Evolutionary conservation across 163 green algal genomes (phyloP).

Genomic region (Prototheca cutis): DNA sequence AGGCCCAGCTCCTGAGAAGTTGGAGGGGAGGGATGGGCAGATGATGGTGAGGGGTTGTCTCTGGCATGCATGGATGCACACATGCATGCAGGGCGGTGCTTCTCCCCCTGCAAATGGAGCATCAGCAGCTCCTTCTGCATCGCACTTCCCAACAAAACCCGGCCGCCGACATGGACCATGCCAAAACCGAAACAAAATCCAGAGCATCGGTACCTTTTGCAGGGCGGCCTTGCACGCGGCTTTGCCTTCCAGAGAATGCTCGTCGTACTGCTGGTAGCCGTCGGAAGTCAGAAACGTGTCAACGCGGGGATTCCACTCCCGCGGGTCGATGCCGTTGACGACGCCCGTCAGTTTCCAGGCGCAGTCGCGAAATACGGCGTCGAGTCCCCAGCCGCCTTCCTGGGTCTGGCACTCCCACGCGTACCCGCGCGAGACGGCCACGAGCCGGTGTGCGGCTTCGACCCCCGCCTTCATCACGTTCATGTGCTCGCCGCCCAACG

Average conservation of each 20-base stretch:
- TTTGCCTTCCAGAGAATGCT: slow-evolving; percentile 60
- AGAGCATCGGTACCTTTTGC: slow-evolving; percentile 15
- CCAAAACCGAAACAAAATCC: background rate
- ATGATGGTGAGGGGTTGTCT: background rate
- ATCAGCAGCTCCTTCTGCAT: no score
- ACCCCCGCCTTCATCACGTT: slow-evolving; percentile 93
- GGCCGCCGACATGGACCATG: no score
- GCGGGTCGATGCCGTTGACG: slow-evolving; percentile 31
- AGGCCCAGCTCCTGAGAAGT: slow-evolving; percentile 45
- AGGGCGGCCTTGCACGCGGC: slow-evolving; percentile 66
- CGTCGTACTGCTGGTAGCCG: slow-evolving; percentile 72
- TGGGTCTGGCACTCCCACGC: slow-evolving; percentile 93
- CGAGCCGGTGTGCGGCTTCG: slow-evolving; percentile 71
- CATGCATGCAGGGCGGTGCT: no score
- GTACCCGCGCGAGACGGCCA: slow-evolving; percentile 87
- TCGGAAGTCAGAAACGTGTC: slow-evolving; percentile 52
- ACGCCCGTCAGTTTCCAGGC: slow-evolving; percentile 75
- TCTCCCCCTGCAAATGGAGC: no score
- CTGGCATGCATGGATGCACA: no score
- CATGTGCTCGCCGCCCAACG: slow-evolving; percentile 91
- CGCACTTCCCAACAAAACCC: no score
- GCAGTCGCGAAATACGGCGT: slow-evolving; percentile 67
- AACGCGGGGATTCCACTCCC: slow-evolving; percentile 21
- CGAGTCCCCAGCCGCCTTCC: slow-evolving; percentile 91
- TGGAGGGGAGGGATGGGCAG: background rate